Percentiles rank a stretch among this genome's conserved stretches.
Evolutionary conservation across 129 eudicot genomes (phyloP).

Genomic region (Glebionis coronaria): DNA sequence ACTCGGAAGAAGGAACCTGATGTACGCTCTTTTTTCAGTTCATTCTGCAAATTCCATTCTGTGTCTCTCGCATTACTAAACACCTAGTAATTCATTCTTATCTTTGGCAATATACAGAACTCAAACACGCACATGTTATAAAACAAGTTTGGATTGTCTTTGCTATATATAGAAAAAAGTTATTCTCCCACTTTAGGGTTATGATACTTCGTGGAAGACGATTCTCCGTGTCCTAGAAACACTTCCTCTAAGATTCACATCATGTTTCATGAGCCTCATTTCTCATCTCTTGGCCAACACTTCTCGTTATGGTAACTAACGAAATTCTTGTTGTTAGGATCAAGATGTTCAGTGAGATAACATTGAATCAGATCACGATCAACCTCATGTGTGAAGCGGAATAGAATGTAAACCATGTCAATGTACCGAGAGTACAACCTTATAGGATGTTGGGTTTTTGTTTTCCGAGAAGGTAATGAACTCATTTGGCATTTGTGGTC

Average conservation of each 20-base stretch:
- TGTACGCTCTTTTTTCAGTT: too few species aligned
- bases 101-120: too few species aligned
- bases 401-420: constrained; percentile 87
- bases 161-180: constrained; percentile 96
- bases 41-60: too few species aligned
- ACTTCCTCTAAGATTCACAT: constrained; percentile 96
- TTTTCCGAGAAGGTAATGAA: constrained; percentile 90
- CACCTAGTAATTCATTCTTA: too few species aligned
- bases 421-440: constrained; percentile 91
- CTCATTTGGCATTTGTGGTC: constrained; percentile 97
- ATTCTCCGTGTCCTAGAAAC: constrained; percentile 99
- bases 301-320: constrained; percentile 97
- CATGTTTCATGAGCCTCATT: constrained; percentile 99
- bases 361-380: constrained; percentile 97
- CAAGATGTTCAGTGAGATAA: constrained; percentile 97
- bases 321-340: constrained; percentile 98
- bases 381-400: constrained; percentile 96
- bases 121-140: too few species aligned
- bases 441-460: constrained; percentile 84
- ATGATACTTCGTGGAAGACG: too few species aligned
- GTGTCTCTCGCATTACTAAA: too few species aligned
- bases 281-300: constrained; percentile 99
- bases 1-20: too few species aligned
- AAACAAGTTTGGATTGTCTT: constrained; percentile 90
- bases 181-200: constrained; percentile 95